A percentile compares a stretch with the other conserved stretches of the same genome.
Evolutionary conservation across 805 yeast genomes (phyloP).

Genomic region (Hemisphaericaspora nanyangensis): DNA sequence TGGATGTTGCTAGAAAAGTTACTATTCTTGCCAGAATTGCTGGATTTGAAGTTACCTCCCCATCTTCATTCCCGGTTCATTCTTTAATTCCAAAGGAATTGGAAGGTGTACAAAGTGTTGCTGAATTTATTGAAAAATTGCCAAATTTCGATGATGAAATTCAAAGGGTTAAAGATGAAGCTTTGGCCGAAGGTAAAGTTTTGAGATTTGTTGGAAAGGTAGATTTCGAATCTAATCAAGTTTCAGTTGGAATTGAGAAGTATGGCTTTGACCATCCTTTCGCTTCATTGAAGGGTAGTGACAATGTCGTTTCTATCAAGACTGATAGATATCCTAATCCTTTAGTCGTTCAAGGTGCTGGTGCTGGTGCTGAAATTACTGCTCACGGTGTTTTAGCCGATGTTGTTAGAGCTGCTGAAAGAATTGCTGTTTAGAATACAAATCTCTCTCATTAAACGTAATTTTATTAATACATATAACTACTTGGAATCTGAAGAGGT

Average conservation of each 20-base stretch:
- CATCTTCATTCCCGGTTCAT: slow-evolving; percentile 90
- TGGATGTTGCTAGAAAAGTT: slow-evolving; percentile 98
- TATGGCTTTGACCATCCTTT: slow-evolving; percentile 90
- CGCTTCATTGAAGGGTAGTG: slow-evolving; percentile 93
- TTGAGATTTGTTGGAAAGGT: slow-evolving; percentile 91
- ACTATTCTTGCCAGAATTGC: slow-evolving; percentile 92
- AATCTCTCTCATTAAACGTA: too few species aligned
- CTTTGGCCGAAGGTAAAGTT: slow-evolving; percentile 80
- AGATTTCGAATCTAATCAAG: slow-evolving; percentile 66
- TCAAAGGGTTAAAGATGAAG: slow-evolving; percentile 72
- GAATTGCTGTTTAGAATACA: slow-evolving; percentile 56
- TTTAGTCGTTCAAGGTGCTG: slow-evolving; percentile 96
- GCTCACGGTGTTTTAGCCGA: slow-evolving; percentile 91
- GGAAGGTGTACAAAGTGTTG: slow-evolving; percentile 67
- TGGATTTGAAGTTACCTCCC: slow-evolving; percentile 80
- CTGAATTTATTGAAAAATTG: slow-evolving; percentile 74
- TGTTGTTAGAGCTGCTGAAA: slow-evolving; percentile 85
- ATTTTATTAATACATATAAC: too few species aligned
- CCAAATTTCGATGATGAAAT: slow-evolving; percentile 82
- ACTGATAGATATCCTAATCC: slow-evolving; percentile 93
- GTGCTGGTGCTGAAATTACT: slow-evolving; percentile 74
- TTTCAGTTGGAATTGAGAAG: slow-evolving; percentile 83
- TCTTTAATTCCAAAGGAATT: slow-evolving; percentile 86
- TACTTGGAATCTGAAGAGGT: too few species aligned
- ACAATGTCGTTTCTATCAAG: slow-evolving; percentile 88